Percentiles rank a stretch among this genome's conserved stretches.
phyloP scores from a whole-genome alignment of 2,329 filamentous ascomycete species.

The Teratosphaeria zuluensis region DNA sequence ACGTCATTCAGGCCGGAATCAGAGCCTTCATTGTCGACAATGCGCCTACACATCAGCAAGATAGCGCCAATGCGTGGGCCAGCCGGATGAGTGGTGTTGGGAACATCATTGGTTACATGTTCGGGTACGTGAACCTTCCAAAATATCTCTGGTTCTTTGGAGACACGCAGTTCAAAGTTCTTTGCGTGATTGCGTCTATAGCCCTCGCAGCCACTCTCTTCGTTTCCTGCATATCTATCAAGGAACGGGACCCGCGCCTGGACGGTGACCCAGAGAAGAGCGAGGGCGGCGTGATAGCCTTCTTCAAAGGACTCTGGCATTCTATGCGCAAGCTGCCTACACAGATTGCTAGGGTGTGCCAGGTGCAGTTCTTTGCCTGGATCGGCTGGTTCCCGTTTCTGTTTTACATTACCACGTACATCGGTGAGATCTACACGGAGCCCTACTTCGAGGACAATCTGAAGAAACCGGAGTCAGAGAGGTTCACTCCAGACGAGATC shows the following conservation, averaged over 20 bases:
- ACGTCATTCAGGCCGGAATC: conserved; percentile 87
- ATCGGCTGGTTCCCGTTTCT: conserved; percentile 91
- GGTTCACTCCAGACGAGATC: conserved; percentile 55
- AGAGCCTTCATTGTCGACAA: conserved; percentile 91
- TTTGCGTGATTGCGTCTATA: conserved; percentile 75
- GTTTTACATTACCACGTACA: conserved; percentile 93
- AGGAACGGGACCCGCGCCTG: conserved; percentile 69
- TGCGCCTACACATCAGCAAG: conserved; percentile 85
- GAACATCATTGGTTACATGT: conserved; percentile 83
- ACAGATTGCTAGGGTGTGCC: conserved; percentile 71
- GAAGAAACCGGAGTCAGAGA: conserved; percentile 45
- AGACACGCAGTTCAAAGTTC: conserved; percentile 82
- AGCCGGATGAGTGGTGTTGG: conserved; percentile 77
- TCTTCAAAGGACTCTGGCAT: conserved; percentile 68
- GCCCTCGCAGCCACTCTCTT: conserved; percentile 59
- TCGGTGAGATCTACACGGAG: conserved; percentile 80
- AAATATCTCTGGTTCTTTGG: conserved; percentile 69
- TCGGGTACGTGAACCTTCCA: conserved; percentile 74
- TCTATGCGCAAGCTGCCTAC: conserved; percentile 71
- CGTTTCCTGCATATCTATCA: conserved; percentile 59
- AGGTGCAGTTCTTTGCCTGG: conserved; percentile 62
- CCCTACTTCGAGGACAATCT: conserved; percentile 70
- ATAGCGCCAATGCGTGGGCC: conserved; percentile 88
- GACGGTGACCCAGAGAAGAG: conserved; percentile 54
- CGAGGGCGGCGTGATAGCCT: conserved; percentile 59